These are phyloP conservation scores for Flaveria brownii DNA, from an alignment of 129 eudicot species.

Conservation along the genomic window DNA sequence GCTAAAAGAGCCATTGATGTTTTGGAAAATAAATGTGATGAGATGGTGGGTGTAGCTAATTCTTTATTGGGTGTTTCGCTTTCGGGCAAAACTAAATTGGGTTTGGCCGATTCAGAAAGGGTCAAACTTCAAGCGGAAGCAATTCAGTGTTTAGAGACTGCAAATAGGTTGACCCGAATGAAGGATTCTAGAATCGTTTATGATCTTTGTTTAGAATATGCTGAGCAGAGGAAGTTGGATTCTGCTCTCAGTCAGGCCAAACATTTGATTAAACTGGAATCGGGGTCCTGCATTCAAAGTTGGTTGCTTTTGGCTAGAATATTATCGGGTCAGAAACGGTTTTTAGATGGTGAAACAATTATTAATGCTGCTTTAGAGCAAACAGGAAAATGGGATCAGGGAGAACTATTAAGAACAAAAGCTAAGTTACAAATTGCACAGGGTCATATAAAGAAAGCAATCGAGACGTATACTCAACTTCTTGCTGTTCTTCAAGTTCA, in stretches of 20 bases:
- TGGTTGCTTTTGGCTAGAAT: slow-evolving; percentile 70
- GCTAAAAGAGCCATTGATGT: slow-evolving; percentile 49
- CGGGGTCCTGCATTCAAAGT: slow-evolving; percentile 56
- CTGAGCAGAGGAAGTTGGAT: slow-evolving; percentile 80
- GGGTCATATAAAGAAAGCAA: slow-evolving; percentile 66
- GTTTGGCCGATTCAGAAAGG: slow-evolving; percentile 58
- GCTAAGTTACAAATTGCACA: slow-evolving; percentile 82
- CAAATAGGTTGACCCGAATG: slow-evolving; percentile 59
- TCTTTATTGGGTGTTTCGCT: slow-evolving; percentile 65
- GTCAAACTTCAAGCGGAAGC: slow-evolving; percentile 56
- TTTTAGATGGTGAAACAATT: slow-evolving; percentile 57
- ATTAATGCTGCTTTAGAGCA: slow-evolving; percentile 81
- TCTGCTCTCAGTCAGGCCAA: slow-evolving; percentile 65
- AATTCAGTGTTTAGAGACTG: slow-evolving; percentile 53
- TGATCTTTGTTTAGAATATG: slow-evolving; percentile 66
- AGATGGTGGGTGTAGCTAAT: slow-evolving; percentile 55
- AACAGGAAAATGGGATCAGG: slow-evolving; percentile 82
- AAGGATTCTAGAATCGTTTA: slow-evolving; percentile 50
- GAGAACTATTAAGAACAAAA: slow-evolving; percentile 66
- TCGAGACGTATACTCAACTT: slow-evolving; percentile 73
- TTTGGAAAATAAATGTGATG: slow-evolving; percentile 53
- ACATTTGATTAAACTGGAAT: slow-evolving; percentile 56
- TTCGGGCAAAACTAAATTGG: slow-evolving; percentile 42
- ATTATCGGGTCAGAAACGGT: slow-evolving; percentile 75
- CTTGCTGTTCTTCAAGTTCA: slow-evolving; percentile 81